Evolutionary conservation across 495 filamentous ascomycete genomes (phyloP), one percentile per base, ranked within the genome.

Genomic region (Pseudevernia furfuracea): DNA sequence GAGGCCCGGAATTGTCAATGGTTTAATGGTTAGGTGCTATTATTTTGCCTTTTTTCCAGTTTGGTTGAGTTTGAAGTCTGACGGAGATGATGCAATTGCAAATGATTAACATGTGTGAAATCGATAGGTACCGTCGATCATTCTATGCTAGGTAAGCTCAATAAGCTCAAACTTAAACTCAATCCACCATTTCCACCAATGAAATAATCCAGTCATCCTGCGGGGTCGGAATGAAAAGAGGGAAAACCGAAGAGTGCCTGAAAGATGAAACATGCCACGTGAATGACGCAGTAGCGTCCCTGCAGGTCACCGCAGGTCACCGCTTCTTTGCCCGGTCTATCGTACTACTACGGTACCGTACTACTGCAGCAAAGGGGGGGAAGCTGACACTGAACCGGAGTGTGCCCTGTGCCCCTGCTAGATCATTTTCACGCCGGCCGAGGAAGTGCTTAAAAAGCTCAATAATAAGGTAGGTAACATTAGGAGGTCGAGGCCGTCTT

Each of bases 231-330:
- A 4, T 36, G 4, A 14, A 39, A 39, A 2, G 38, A 4, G 38
- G 38, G 12, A 8, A 39, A 21, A 44, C 3, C 2, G 21, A 21
- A 4, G 12, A 41, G 38, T 7, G 38, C 38, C n/a, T 49, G 46
- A n/a, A n/a, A n/a, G n/a, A n/a, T 36, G 34, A 55, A 55, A 55
- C 52, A 10, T 21, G 52, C 52, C 52, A 55, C 30, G 52, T 55
- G 52, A 32, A 34, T 55, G 28, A 55, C 30, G 52, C 30, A 55
- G 12, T 34, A 30, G 25, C 14, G 9, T 34, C 4, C 12, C 52
- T 55, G 52, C 52, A 55, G n/a, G n/a, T n/a, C 12, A 28, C 15
- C 21, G 52, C 30, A 12, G 3, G 17, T 55, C 52, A 34, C 28
- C 52, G 28, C 28, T 19, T 19, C 15, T 53, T n/a, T 48, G 7